Base-by-base conservation (phyloP, 129 eudicot genomes). In the Tagetes erecta region DNA sequence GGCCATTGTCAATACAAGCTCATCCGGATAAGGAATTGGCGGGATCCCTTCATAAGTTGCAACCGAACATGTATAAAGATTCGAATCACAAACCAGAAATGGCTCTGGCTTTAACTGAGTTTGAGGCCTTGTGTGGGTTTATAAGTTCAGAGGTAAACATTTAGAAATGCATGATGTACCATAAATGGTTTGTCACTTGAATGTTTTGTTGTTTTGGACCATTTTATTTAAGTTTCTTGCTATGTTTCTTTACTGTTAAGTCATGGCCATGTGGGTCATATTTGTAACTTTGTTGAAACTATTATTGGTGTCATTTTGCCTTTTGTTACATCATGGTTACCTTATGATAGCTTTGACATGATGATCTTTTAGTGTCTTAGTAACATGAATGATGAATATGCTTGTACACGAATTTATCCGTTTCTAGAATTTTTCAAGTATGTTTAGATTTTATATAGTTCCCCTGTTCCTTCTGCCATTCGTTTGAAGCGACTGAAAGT, bases 61-160 rank as follows among this genome's bases (percentile, higher is more conserved):
- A 85, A 14, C 97, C 98, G 8, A 50, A 80, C 10, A 82, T 78
- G 8, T 94, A 88, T 77, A 94, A 86, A 78, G 98, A 94, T 79
- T 89, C 69, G 30, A 94, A 90, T 72, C 97, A 94, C 78, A 94
- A 94, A 79, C 98, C 98, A 52, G 97, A 94, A 84, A 94, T 94
- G 98, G 96, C 91, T 50, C 60, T 94, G 81, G 98, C 98, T 3
- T 53, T 90, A 51, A 90, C 98, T 4, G 76, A 90, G 67, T 93
- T 93, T 50, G 97, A 93, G 89, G 96, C 92, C 53, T 81, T 93
- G 67, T 93, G 96, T 69, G 98, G 97, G 3, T 93, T 93, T 56
- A 64, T 91, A 58, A 80, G 87, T 57, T 67, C 83, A 46, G 87
- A 93, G 98, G 98, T 93, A 78, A 46, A 33, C 8, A 3, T 59